phyloP scores from a whole-genome alignment of 805 yeast genomes.

The Kockiozyma suomiensis region DNA sequence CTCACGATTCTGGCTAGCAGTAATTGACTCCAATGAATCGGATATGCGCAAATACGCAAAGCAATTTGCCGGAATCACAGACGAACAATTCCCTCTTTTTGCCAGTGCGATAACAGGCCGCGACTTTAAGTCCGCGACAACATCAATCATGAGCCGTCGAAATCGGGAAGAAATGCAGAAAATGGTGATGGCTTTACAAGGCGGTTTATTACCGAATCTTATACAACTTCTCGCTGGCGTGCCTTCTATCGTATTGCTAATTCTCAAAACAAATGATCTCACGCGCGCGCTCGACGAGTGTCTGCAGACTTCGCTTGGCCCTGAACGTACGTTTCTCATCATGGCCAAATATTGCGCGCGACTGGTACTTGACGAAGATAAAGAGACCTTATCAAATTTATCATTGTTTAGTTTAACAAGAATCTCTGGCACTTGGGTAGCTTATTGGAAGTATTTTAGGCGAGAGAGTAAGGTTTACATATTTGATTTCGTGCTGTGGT shows the following conservation, averaged over 20 bases:
- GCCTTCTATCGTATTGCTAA: constrained; percentile 83
- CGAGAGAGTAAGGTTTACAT: constrained; percentile 14
- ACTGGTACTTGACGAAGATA: constrained; percentile 66
- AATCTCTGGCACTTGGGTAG: not conserved
- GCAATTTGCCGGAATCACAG: constrained; percentile 78
- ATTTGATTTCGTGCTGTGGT: constrained; percentile 22
- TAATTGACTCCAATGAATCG: constrained; percentile 68
- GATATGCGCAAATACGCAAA: constrained; percentile 75
- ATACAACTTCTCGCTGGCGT: constrained; percentile 77
- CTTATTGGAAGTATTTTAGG: constrained; percentile 12
- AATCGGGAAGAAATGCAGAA: constrained; percentile 61
- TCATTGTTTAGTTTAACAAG: constrained; percentile 1
- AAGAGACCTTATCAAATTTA: constrained; percentile 6
- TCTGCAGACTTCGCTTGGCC: constrained; percentile 79
- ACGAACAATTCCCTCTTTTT: constrained; percentile 72
- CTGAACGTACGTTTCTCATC: constrained; percentile 82
- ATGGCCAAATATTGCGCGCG: constrained; percentile 88
- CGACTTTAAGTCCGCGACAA: constrained; percentile 68
- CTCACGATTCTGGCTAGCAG: constrained; percentile 89
- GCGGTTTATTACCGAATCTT: constrained; percentile 65
- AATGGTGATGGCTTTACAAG: constrained; percentile 68
- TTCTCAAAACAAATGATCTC: constrained; percentile 90
- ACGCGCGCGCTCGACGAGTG: constrained; percentile 87
- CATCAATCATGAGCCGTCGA: constrained; percentile 58
- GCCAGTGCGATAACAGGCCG: constrained; percentile 96